phyloP scores from a whole-genome alignment of 192 early-diverging fungal species.

The Backusella tarrabulga region DNA sequence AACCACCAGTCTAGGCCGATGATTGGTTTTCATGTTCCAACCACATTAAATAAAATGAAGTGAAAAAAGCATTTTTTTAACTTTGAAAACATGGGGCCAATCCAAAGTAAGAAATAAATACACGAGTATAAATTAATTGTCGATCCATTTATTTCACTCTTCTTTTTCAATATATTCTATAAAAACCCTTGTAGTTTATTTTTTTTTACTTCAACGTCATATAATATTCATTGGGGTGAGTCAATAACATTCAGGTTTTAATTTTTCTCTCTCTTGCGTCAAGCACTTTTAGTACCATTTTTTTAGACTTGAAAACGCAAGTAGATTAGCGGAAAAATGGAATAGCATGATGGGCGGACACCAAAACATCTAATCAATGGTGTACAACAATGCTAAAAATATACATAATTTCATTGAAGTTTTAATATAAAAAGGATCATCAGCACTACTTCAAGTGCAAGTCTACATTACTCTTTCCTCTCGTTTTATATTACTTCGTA shows the following conservation, averaged over 20 bases:
- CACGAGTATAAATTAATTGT: neutral
- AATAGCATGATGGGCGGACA: neutral
- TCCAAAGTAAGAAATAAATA: neutral
- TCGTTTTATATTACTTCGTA: neutral
- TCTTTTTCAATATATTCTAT: neutral
- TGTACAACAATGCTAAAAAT: conserved; percentile 5
- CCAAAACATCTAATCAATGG: neutral
- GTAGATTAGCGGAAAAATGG: conserved; percentile 1
- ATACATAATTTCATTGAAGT: neutral
- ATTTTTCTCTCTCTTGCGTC: neutral
- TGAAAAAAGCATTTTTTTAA: neutral
- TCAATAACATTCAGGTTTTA: neutral
- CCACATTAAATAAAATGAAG: neutral
- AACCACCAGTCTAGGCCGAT: neutral
- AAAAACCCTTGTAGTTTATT: neutral
- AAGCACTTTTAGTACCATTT: neutral
- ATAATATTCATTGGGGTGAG: neutral
- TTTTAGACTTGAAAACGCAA: neutral
- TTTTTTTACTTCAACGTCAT: neutral
- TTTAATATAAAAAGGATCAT: neutral
- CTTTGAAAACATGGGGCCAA: neutral
- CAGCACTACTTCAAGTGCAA: neutral
- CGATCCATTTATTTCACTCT: neutral
- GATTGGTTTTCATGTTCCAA: neutral
- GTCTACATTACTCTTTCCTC: neutral